Percentiles rank a stretch among this genome's conserved stretches.
phyloP scores from a whole-genome alignment of 768 basidiomycete genomes.

The Harrya chromipes region DNA sequence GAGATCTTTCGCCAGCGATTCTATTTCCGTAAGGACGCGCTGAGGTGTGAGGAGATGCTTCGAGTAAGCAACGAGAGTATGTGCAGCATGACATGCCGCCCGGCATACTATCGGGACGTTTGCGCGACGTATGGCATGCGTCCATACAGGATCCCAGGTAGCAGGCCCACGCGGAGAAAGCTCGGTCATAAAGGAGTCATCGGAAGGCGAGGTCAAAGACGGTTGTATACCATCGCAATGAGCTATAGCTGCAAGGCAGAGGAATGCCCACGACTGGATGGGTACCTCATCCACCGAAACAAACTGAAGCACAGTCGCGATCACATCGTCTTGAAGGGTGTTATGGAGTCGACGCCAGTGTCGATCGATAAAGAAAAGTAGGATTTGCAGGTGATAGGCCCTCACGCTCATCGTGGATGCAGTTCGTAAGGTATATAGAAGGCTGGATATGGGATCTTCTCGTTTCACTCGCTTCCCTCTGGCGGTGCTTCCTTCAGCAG shows the following conservation, averaged over 20 bases:
- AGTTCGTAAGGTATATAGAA: conserved; percentile 50
- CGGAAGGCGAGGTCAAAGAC: not conserved
- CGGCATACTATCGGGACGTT: conserved; percentile 69
- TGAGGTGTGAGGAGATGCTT: conserved; percentile 49
- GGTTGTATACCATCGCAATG: conserved; percentile 38
- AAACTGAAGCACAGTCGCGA: conserved; percentile 53
- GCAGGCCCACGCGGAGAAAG: conserved; percentile 14
- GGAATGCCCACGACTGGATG: conserved; percentile 82
- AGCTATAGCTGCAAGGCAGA: conserved; percentile 75
- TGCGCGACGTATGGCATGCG: conserved; percentile 71
- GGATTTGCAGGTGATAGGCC: conserved; percentile 62
- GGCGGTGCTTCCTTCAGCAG: conserved; percentile 25
- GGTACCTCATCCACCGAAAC: conserved; percentile 60
- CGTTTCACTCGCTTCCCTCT: conserved; percentile 51
- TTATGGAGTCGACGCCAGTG: conserved; percentile 68
- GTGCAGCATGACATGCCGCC: conserved; percentile 71
- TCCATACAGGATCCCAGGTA: conserved; percentile 86
- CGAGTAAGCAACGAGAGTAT: conserved; percentile 47
- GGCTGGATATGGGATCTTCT: conserved; percentile 56
- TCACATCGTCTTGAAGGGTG: conserved; percentile 53
- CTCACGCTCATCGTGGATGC: conserved; percentile 32
- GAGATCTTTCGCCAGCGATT: conserved; percentile 74
- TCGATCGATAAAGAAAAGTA: conserved; percentile 81
- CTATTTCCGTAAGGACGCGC: conserved; percentile 68
- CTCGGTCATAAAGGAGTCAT: not conserved